These are phyloP conservation scores for Alternaria atra DNA, from an alignment of 2,329 filamentous ascomycete genomes.

Conservation along the genomic window DNA sequence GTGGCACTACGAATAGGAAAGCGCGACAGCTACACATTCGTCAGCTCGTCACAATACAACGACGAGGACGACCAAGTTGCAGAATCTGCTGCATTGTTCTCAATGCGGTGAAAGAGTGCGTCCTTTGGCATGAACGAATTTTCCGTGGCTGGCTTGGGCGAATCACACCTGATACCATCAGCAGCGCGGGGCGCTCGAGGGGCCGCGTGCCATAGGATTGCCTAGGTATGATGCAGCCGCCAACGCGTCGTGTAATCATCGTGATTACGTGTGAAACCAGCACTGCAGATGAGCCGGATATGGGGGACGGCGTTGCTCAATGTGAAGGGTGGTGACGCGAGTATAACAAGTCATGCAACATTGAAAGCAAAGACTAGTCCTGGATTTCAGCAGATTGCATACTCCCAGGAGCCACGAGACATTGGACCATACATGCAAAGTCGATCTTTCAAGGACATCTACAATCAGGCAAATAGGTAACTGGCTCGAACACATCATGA, in stretches of 20 bases:
- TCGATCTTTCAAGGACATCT: not conserved
- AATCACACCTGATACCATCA: constrained; percentile 4
- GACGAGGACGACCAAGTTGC: constrained; percentile 5
- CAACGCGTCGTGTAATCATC: constrained; percentile 20
- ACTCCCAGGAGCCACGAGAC: not conserved
- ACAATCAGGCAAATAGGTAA: not conserved
- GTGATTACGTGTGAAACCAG: constrained; percentile 9
- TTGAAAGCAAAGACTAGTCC: not conserved
- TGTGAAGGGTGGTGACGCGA: not conserved
- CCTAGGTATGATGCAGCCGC: constrained; percentile 10
- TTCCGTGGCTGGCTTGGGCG: constrained; percentile 15
- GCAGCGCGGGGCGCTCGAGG: constrained; percentile 1
- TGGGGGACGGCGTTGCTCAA: not conserved
- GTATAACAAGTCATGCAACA: not conserved
- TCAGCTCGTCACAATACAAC: not conserved
- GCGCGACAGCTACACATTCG: not conserved
- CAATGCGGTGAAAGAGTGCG: constrained; percentile 3
- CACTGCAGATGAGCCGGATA: not conserved
- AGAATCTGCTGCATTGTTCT: constrained; percentile 3
- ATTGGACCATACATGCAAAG: not conserved
- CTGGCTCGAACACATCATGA: not conserved
- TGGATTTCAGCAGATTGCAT: not conserved
- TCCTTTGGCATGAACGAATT: constrained; percentile 34
- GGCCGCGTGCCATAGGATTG: constrained; percentile 6
- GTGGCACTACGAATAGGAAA: constrained; percentile 4